phyloP scores from a whole-genome alignment of 108 stramenopile species.

The Nitzschia putrida region DNA sequence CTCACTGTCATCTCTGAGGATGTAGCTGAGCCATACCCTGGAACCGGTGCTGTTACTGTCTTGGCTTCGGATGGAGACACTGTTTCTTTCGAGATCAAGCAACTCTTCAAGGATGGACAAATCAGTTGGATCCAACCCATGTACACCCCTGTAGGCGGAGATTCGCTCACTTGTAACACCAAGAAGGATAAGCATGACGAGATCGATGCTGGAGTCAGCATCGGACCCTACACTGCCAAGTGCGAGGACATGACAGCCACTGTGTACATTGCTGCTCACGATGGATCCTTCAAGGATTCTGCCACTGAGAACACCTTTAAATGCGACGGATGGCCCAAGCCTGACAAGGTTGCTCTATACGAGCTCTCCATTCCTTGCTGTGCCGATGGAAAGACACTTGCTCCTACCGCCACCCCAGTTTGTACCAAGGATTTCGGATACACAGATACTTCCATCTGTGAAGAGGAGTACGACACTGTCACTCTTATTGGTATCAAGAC shows the following conservation, averaged over 20 bases:
- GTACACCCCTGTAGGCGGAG: background rate
- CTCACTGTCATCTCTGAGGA: background rate
- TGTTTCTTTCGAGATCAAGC: background rate
- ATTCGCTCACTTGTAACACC: background rate
- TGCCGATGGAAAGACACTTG: background rate
- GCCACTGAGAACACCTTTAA: background rate
- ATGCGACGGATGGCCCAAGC: background rate
- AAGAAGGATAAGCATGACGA: background rate
- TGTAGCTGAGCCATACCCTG: background rate
- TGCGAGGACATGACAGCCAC: background rate
- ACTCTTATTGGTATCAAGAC: background rate
- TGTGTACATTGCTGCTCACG: background rate
- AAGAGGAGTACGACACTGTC: background rate
- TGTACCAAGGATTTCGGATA: background rate
- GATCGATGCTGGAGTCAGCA: too few species aligned
- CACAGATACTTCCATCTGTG: background rate
- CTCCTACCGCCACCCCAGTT: background rate
- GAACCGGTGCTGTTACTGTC: background rate
- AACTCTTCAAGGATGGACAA: background rate
- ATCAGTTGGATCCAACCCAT: constrained; percentile 7
- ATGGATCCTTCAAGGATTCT: background rate
- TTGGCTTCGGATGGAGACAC: background rate
- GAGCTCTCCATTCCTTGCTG: background rate
- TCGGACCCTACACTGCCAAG: background rate
- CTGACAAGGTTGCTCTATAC: background rate